A percentile compares a stretch with the other conserved stretches of the same genome.
These are phyloP conservation scores for Aquilaria sinensis DNA, from an alignment of 345 rosid genomes.

Conservation along the genomic window DNA sequence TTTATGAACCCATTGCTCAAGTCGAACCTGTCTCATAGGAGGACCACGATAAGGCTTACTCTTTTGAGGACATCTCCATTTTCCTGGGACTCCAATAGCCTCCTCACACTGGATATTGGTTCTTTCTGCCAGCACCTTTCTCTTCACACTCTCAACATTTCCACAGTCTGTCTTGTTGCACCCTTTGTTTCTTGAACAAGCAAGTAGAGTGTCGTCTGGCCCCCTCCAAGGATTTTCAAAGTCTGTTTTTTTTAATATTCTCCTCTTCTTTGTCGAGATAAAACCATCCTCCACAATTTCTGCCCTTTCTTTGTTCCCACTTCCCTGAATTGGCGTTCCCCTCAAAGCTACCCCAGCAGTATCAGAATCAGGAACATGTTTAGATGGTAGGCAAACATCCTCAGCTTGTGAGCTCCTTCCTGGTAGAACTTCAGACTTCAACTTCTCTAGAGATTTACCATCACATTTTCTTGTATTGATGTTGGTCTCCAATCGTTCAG, in stretches of 20 bases:
- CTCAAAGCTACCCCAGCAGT: constrained; percentile 6
- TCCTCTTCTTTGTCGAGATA: constrained; percentile 41
- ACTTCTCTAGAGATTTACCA: constrained; percentile 8
- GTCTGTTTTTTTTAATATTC: constrained; percentile 11
- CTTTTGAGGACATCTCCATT: constrained; percentile 81
- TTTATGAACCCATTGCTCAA: constrained; percentile 63
- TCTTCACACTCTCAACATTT: constrained; percentile 14
- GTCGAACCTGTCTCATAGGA: constrained; percentile 80
- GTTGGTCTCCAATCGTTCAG: not conserved
- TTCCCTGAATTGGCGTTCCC: constrained; percentile 10
- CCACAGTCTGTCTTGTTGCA: constrained; percentile 5
- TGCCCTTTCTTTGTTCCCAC: constrained; percentile 27
- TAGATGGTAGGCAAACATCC: constrained; percentile 4
- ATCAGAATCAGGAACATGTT: not conserved
- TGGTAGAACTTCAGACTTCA: not conserved
- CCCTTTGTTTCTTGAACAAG: constrained; percentile 24
- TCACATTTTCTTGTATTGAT: constrained; percentile 2
- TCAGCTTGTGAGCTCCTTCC: constrained; percentile 9
- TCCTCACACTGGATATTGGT: constrained; percentile 30
- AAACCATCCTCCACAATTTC: constrained; percentile 34
- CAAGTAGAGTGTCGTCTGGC: constrained; percentile 17
- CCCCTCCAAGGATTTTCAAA: constrained; percentile 16
- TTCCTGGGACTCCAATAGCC: constrained; percentile 40
- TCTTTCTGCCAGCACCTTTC: constrained; percentile 46
- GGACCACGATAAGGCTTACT: constrained; percentile 60